phyloP scores from a whole-genome alignment of 208 protist species.

The Tetramitus jugosus region DNA sequence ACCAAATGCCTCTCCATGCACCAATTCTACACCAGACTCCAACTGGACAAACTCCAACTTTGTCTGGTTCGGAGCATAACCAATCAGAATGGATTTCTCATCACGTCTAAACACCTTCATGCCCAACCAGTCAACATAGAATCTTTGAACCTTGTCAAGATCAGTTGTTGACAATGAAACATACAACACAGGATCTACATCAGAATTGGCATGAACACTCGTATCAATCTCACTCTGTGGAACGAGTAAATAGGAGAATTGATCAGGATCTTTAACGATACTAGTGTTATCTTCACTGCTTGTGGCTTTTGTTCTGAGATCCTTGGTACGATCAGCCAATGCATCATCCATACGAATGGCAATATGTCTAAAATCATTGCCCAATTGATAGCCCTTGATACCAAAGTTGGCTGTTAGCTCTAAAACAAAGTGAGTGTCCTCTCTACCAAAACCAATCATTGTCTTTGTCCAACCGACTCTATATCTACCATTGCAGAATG shows the following conservation, averaged over 20 bases:
- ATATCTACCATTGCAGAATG: slow-evolving; percentile 34
- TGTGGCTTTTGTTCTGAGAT: neutral
- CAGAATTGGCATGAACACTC: neutral
- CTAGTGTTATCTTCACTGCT: neutral
- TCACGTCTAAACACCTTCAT: neutral
- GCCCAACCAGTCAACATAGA: neutral
- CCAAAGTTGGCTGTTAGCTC: slow-evolving; percentile 38
- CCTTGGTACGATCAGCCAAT: neutral
- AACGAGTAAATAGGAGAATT: slow-evolving; percentile 28
- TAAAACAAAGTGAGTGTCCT: slow-evolving; percentile 35
- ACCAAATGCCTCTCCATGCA: slow-evolving; percentile 28
- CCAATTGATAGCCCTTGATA: slow-evolving; percentile 28
- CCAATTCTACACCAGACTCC: neutral
- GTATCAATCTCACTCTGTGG: neutral
- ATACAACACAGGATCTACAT: neutral
- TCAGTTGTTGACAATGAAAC: slow-evolving; percentile 11
- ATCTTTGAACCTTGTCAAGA: neutral
- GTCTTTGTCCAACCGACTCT: slow-evolving; percentile 20
- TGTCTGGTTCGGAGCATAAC: neutral
- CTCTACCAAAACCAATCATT: slow-evolving; percentile 33
- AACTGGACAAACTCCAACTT: slow-evolving; percentile 22
- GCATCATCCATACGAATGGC: neutral
- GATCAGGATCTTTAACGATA: slow-evolving; percentile 18
- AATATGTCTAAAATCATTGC: slow-evolving; percentile 32
- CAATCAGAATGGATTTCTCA: neutral